phyloP scores from a whole-genome alignment of 176 grass and related monocot species.

The Carex scoparia region DNA sequence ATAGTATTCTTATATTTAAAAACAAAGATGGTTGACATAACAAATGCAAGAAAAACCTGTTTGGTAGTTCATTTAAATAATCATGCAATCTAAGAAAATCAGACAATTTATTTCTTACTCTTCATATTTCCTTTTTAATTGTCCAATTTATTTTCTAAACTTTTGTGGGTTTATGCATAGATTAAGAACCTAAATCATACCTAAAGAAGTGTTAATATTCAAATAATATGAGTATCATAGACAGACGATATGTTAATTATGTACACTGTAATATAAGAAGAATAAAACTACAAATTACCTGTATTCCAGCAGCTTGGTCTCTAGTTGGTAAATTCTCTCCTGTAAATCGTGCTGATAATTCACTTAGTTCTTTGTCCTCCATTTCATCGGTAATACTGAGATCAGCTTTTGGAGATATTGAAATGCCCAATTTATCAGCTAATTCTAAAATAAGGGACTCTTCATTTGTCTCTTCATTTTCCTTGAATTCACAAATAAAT shows the following conservation, averaged over 20 bases:
- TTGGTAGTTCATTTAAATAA: background rate
- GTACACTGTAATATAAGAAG: background rate
- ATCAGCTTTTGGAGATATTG: constrained; percentile 52
- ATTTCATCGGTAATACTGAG: constrained; percentile 59
- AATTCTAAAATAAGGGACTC: constrained; percentile 48
- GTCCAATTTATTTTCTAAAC: background rate
- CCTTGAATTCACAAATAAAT: constrained; percentile 10
- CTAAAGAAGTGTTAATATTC: background rate
- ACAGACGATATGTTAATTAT: background rate
- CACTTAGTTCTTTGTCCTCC: constrained; percentile 74
- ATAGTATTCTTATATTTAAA: background rate
- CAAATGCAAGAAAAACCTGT: background rate
- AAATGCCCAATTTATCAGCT: constrained; percentile 67
- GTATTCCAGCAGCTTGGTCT: constrained; percentile 58
- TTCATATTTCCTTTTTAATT: background rate
- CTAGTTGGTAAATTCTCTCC: constrained; percentile 52
- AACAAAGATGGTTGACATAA: background rate
- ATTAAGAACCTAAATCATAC: background rate
- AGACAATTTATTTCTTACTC: background rate
- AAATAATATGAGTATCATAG: background rate
- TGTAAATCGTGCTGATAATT: constrained; percentile 54
- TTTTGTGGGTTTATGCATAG: background rate
- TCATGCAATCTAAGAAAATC: background rate
- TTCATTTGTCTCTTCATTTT: constrained; percentile 13
- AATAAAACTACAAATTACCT: constrained; percentile 36